phyloP scores from a whole-genome alignment of 768 basidiomycete species.

The Vararia minispora region DNA sequence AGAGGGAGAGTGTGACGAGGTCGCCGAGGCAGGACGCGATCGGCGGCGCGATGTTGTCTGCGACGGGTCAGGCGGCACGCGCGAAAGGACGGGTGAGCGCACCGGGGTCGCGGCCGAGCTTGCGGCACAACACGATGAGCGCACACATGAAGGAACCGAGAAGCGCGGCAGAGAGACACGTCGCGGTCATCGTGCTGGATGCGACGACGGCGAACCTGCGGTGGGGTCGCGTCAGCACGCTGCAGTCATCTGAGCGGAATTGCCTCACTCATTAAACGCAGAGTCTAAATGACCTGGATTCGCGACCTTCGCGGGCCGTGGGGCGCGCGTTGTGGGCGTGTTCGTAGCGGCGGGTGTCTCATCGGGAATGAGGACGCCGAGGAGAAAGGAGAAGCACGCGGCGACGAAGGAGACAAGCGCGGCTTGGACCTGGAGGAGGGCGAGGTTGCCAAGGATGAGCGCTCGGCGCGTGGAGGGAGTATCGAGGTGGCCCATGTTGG shows the following conservation, averaged over 20 bases:
- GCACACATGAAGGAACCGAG: constrained; percentile 91
- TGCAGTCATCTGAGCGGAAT: constrained; percentile 24
- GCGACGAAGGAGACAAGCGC: constrained; percentile 83
- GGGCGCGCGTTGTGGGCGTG: constrained; percentile 2
- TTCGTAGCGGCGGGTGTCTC: constrained; percentile 5
- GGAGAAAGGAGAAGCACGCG: constrained; percentile 60
- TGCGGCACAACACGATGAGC: constrained; percentile 70
- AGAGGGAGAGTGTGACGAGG: constrained; percentile 75
- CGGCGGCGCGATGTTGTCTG: constrained; percentile 94
- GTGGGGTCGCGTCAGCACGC: constrained; percentile 19
- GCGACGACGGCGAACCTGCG: constrained; percentile 67
- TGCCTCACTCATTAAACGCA: constrained; percentile 10
- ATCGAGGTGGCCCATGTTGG: constrained; percentile 90
- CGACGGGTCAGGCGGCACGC: neutral
- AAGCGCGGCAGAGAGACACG: constrained; percentile 63
- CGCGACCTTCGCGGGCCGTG: neutral
- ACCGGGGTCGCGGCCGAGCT: constrained; percentile 78
- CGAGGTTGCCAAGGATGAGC: constrained; percentile 73
- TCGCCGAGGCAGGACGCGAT: constrained; percentile 91
- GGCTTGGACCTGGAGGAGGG: constrained; percentile 88
- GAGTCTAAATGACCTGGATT: constrained; percentile 7
- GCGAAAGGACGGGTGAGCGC: constrained; percentile 9
- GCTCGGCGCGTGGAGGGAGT: constrained; percentile 44
- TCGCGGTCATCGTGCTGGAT: constrained; percentile 69
- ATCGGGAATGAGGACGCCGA: constrained; percentile 52